phyloP scores from a whole-genome alignment of 2,329 filamentous ascomycete genomes.

The Apiospora saccharicola region DNA sequence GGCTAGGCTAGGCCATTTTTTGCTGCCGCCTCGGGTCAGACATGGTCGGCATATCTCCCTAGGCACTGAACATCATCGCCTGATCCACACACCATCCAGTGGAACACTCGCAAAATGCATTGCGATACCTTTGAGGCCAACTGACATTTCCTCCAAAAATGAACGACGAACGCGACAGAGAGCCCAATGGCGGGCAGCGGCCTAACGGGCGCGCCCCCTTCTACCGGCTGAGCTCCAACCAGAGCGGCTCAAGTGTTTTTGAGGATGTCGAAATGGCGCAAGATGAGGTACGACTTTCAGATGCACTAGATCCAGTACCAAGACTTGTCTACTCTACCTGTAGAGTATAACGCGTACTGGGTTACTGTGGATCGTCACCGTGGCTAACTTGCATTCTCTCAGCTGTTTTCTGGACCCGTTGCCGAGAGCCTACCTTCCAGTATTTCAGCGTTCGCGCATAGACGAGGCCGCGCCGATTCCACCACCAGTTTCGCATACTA shows the following conservation, averaged over 20 bases:
- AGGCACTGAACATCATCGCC: not conserved
- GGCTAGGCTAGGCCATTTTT: slow-evolving; percentile 8
- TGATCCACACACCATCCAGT: not conserved
- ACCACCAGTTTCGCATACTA: slow-evolving; percentile 91
- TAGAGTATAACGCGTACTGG: not conserved
- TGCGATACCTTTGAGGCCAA: slow-evolving; percentile 3
- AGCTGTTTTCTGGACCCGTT: slow-evolving; percentile 89
- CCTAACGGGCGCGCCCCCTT: slow-evolving; percentile 43
- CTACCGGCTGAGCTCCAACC: slow-evolving; percentile 73
- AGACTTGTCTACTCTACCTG: not conserved
- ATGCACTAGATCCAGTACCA: not conserved
- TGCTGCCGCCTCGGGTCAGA: not conserved
- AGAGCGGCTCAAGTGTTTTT: slow-evolving; percentile 81
- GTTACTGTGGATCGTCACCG: not conserved
- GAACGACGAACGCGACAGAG: slow-evolving; percentile 16
- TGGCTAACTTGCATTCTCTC: slow-evolving; percentile 25
- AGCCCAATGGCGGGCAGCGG: slow-evolving; percentile 12
- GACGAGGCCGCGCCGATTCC: slow-evolving; percentile 81
- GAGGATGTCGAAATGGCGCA: slow-evolving; percentile 99
- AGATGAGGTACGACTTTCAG: slow-evolving; percentile 72
- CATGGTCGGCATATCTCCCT: no score
- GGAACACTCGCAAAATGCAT: slow-evolving; percentile 9
- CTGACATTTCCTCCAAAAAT: slow-evolving; percentile 1
- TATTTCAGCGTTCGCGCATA: slow-evolving; percentile 88
- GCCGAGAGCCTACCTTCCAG: slow-evolving; percentile 97